Percentiles rank a stretch among this genome's conserved stretches.
Conservation (phyloP, 176 grass and related monocot species). For the Otatea glauca region DNA sequence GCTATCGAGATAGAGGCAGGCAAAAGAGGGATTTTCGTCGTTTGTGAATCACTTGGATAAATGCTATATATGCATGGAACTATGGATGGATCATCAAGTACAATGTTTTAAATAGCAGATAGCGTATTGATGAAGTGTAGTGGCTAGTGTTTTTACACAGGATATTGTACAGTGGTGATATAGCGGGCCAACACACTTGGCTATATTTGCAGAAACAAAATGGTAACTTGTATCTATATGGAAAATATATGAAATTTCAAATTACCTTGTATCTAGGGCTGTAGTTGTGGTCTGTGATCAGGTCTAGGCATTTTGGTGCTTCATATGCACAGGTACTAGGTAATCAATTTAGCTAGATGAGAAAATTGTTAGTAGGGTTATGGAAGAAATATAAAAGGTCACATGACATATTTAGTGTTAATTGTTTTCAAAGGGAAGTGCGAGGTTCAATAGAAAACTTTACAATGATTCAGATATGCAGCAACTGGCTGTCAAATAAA, state of each 20-base stretch:
- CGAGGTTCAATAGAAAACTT: not conserved
- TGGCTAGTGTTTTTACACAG: not conserved
- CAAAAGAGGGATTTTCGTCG: no score
- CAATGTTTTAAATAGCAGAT: conserved; percentile 1
- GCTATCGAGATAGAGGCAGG: no score
- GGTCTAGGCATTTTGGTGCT: not conserved
- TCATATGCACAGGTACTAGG: not conserved
- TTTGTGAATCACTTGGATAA: no score
- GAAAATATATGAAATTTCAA: not conserved
- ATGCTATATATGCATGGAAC: not conserved
- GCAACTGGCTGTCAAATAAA: not conserved
- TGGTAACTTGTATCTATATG: conserved; percentile 16
- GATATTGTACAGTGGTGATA: not conserved
- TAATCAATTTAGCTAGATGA: not conserved
- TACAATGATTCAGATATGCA: not conserved
- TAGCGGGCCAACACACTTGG: not conserved
- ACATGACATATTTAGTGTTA: conserved; percentile 1
- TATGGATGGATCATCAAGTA: not conserved
- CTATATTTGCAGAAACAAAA: conserved; percentile 17
- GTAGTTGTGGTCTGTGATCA: not conserved
- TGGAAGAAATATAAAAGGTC: not conserved
- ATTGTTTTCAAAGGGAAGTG: not conserved
- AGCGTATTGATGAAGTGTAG: not conserved
- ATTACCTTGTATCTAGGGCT: not conserved
- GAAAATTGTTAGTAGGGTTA: not conserved